Conservation (phyloP, 768 basidiomycete species). For the Rhizopogon rudus region DNA sequence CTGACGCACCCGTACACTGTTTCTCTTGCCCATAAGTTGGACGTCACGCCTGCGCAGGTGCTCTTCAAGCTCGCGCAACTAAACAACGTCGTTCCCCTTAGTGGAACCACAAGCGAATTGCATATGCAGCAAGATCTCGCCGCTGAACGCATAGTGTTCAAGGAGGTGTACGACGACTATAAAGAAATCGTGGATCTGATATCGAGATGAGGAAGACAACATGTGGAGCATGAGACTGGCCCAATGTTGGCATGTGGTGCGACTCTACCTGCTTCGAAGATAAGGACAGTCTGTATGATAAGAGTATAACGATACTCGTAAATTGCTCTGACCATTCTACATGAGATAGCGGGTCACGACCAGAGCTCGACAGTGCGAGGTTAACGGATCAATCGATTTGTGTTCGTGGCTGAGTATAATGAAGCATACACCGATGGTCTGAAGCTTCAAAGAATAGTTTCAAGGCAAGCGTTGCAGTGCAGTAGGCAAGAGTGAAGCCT, state of each 20-base stretch:
- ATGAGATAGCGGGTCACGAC: not conserved
- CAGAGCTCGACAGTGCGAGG: not conserved
- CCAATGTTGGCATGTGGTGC: no score
- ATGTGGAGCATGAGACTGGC: not conserved
- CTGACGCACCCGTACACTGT: slow-evolving; percentile 44
- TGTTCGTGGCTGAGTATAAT: not conserved
- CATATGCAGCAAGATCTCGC: slow-evolving; percentile 69
- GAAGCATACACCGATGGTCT: no score
- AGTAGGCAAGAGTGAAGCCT: not conserved
- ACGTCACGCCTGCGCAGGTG: slow-evolving; percentile 59
- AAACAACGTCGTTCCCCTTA: slow-evolving; percentile 64
- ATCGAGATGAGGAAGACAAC: slow-evolving; percentile 17
- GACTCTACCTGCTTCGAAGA: not conserved
- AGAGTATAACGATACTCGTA: not conserved
- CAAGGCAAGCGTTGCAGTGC: no score
- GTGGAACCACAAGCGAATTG: slow-evolving; percentile 62
- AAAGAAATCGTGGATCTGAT: slow-evolving; percentile 23
- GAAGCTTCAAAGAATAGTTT: not conserved
- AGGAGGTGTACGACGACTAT: slow-evolving; percentile 21
- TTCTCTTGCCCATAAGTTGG: slow-evolving; percentile 38
- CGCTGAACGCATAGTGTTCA: slow-evolving; percentile 32
- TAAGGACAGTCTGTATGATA: not conserved
- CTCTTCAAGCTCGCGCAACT: slow-evolving; percentile 66
- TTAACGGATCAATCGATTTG: not conserved
- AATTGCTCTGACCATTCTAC: not conserved